A percentile compares a stretch with the other conserved stretches of the same genome.
Evolutionary conservation across 129 eudicot species (phyloP).

Genomic region (Saussurea involucrata): DNA sequence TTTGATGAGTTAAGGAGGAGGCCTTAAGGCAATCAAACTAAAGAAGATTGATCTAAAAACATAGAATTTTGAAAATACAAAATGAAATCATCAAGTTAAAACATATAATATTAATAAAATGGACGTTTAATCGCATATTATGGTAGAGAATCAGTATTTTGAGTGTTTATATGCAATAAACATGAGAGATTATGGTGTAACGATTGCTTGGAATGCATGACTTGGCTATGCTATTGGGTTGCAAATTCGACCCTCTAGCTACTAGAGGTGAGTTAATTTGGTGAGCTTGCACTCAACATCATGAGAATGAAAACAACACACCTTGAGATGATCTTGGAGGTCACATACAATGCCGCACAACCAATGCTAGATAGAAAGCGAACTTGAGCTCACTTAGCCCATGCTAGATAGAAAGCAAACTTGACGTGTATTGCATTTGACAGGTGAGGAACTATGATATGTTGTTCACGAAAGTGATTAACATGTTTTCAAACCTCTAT

Average conservation of each 20-base stretch:
- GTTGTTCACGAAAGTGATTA: neutral
- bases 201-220: no score
- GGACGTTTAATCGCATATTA: neutral
- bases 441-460: neutral
- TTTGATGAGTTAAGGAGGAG: neutral
- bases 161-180: no score
- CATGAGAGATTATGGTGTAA: no score
- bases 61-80: no score
- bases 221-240: neutral
- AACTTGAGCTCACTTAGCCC: neutral
- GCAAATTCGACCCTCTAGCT: neutral
- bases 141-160: no score
- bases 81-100: neutral
- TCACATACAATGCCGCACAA: neutral
- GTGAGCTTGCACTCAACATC: neutral
- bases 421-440: neutral
- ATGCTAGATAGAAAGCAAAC: neutral
- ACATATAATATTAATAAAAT: neutral
- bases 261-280: neutral
- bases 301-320: neutral
- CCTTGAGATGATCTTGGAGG: neutral
- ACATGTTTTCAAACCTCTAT: neutral
- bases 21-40: neutral
- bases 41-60: neutral
- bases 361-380: neutral